A percentile compares a stretch with the other conserved stretches of the same genome.
Conservation (phyloP, 2,329 filamentous ascomycete genomes). For the Aspergillus awamori region DNA sequence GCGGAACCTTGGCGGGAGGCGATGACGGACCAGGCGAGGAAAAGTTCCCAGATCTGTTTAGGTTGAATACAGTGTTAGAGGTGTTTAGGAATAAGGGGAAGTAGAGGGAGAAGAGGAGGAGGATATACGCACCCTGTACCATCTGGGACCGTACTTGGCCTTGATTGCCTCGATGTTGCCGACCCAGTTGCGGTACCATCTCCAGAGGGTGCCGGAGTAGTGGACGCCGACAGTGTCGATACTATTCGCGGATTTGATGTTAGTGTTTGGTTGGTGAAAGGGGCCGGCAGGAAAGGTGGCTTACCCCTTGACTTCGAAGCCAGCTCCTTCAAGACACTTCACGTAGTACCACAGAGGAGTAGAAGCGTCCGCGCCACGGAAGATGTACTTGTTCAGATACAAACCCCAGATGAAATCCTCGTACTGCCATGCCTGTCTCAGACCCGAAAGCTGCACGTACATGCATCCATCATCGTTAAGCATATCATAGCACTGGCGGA, state of each 20-base stretch:
- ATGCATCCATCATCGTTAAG: slow-evolving; percentile 86
- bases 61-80: slow-evolving; percentile 4
- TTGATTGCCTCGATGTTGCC: slow-evolving; percentile 81
- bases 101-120: slow-evolving; percentile 1
- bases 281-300: not conserved
- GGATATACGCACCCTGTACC: slow-evolving; percentile 73
- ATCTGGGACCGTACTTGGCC: slow-evolving; percentile 83
- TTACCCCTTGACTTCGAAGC: slow-evolving; percentile 75
- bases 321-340: slow-evolving; percentile 73
- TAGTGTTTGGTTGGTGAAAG: too few relatives aligned
- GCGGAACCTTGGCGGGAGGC: slow-evolving; percentile 73
- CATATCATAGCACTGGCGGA: slow-evolving; percentile 82
- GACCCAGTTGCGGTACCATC: slow-evolving; percentile 94
- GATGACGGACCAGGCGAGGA: slow-evolving; percentile 77
- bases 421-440: slow-evolving; percentile 87
- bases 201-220: slow-evolving; percentile 88
- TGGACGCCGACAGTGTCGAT: slow-evolving; percentile 88
- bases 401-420: slow-evolving; percentile 91
- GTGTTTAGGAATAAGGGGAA: too few relatives aligned
- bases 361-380: slow-evolving; percentile 87
- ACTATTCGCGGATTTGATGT: slow-evolving; percentile 10
- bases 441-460: slow-evolving; percentile 84
- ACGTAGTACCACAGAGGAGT: slow-evolving; percentile 81
- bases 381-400: slow-evolving; percentile 96
- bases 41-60: slow-evolving; percentile 74